Evolutionary conservation across 139 green algal genomes (phyloP), one percentile per base, ranked within the genome.

Genomic region (Eudorina sp.): DNA sequence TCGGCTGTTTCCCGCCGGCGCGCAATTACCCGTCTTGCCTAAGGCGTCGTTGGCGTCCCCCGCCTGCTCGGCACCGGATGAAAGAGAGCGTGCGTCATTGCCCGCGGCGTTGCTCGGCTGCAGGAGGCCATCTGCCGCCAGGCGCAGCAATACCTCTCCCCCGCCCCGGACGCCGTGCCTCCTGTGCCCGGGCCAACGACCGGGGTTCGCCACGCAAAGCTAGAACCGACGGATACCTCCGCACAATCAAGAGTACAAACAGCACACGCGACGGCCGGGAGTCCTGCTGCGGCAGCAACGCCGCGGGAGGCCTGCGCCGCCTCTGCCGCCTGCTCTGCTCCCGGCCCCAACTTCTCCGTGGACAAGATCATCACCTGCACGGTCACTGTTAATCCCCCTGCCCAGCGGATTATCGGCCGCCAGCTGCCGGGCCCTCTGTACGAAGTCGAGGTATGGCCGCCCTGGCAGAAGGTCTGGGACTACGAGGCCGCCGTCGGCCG

Each of bases 381-480:
- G n/a, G 51, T 46, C 0, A 53, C 80, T 41, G 76, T 77, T 60
- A 86, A 86, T 9, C 27, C 40, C 0, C 40, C 80, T 4, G 60
- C 80, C 2, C 80, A 85, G 78, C 78, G 78, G 0, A 86, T 86
- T 27, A 76, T 86, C n/a, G 80, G 80, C 19, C 80, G 80, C 18
- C 80, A 76, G 60, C 60, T 86, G 40, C 0, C 29, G 3, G 80
- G 80, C 6, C 80, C 80, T 29, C 31, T 86, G 60, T 76, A 36
- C 8, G 29, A 76, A 16, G 14, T 73, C 19, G 80, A 86, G 80
- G 29, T 40, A 0, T 86, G 80, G 80, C 80, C 80, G 1, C 27
- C 23, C 11, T 18, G 18, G 4, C 13, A 46, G 55, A 0, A 5
- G 5, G 5, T 62, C 0, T 58, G 62, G 4, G 60, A 6, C 29